A percentile compares a stretch with the other conserved stretches of the same genome.
Conservation (phyloP, 2,329 filamentous ascomycete species). For the Magnaporthales sp. region DNA sequence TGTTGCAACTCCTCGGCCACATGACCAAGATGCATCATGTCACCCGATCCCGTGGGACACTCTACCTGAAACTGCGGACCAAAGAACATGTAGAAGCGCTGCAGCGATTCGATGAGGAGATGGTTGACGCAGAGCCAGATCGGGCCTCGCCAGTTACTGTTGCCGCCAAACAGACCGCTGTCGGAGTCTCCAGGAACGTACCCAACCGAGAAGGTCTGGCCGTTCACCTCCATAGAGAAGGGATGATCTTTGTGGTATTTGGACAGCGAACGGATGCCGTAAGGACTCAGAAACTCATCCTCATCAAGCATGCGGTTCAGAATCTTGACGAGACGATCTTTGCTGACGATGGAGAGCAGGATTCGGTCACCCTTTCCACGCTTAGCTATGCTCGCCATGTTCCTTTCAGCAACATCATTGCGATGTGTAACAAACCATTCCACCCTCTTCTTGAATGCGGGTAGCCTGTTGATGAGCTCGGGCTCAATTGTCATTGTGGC, state of each 20-base stretch:
- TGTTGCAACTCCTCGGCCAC: conserved; percentile 94
- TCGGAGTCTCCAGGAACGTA: conserved; percentile 96
- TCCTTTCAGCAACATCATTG: conserved; percentile 79
- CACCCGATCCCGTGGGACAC: conserved; percentile 86
- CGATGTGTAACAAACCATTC: conserved; percentile 92
- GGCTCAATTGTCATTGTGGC: conserved; percentile 88
- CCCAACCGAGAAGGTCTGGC: conserved; percentile 75
- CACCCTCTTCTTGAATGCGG: conserved; percentile 84
- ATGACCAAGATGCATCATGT: conserved; percentile 91
- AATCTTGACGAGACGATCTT: conserved; percentile 84
- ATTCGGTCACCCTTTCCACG: conserved; percentile 86
- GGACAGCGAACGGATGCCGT: conserved; percentile 86
- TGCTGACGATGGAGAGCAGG: conserved; percentile 82
- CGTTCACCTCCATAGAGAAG: conserved; percentile 92
- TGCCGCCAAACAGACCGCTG: conserved; percentile 88
- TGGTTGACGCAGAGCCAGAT: conserved; percentile 98
- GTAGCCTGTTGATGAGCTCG: conserved; percentile 84
- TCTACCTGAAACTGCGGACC: conserved; percentile 82
- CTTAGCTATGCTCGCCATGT: conserved; percentile 87
- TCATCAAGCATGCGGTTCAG: conserved; percentile 88
- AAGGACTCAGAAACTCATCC: conserved; percentile 81
- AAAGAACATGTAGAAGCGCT: conserved; percentile 94
- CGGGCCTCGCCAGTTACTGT: conserved; percentile 95
- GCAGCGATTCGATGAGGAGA: conserved; percentile 84
- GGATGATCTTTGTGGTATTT: conserved; percentile 87